Evolutionary conservation across 805 yeast species (phyloP).

Genomic region (Yarrowia sp.): DNA sequence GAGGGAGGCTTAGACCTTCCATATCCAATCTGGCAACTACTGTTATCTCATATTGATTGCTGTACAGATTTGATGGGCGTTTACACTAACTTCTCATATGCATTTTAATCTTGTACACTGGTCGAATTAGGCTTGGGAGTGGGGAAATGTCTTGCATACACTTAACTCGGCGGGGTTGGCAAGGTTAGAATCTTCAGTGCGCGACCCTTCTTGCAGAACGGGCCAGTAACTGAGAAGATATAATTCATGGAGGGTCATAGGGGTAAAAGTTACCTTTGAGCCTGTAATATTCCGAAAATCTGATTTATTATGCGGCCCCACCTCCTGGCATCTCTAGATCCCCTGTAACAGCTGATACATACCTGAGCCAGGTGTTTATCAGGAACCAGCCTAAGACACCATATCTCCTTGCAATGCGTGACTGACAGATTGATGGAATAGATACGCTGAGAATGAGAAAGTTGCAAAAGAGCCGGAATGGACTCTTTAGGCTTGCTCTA

Average conservation of each 20-base stretch:
- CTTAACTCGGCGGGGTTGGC: background rate
- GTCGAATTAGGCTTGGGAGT: background rate
- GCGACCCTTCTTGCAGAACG: background rate
- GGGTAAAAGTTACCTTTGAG: background rate
- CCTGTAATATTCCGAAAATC: background rate
- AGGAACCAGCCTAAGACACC: no score
- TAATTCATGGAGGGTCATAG: no score
- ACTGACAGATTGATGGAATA: no score
- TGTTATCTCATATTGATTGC: no score
- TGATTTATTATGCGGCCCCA: background rate
- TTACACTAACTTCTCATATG: no score
- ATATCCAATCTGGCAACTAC: no score
- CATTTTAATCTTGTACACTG: no score
- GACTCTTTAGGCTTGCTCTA: no score
- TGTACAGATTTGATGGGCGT: no score
- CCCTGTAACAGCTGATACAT: background rate
- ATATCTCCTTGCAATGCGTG: background rate
- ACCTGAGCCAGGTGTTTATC: background rate
- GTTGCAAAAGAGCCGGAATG: no score
- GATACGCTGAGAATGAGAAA: no score
- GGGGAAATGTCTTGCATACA: conserved; percentile 19
- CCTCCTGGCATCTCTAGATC: background rate
- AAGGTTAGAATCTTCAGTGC: conserved; percentile 5
- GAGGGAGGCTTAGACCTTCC: no score
- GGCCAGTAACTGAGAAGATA: background rate